These are phyloP conservation scores for Pythium aphanidermatum DNA, from an alignment of 352 stramenopile species.

Conservation along the genomic window DNA sequence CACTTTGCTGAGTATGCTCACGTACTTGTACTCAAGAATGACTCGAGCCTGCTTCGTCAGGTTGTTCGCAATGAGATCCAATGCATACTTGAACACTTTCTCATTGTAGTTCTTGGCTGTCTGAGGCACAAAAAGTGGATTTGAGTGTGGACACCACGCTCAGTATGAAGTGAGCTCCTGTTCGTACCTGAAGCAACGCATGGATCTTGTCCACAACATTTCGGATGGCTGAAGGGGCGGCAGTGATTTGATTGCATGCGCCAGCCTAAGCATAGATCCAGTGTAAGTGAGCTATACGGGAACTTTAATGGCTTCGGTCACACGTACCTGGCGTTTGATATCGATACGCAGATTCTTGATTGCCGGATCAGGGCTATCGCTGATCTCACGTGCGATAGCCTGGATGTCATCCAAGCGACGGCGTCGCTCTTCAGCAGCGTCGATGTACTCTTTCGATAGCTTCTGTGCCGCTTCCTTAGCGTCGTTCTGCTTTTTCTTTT, in stretches of 20 bases:
- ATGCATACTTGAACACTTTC: conserved; percentile 60
- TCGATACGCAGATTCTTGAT: conserved; percentile 69
- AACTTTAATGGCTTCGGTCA: background rate
- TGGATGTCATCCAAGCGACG: conserved; percentile 49
- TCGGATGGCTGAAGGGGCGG: conserved; percentile 54
- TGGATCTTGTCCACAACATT: conserved; percentile 67
- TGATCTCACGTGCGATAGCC: conserved; percentile 33
- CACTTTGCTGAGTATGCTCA: too few relatives aligned
- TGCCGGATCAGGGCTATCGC: conserved; percentile 33
- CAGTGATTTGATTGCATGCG: conserved; percentile 77
- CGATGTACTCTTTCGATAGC: conserved; percentile 30
- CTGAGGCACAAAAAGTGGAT: conserved; percentile 22
- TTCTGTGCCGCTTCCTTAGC: conserved; percentile 31
- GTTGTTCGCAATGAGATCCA: conserved; percentile 66
- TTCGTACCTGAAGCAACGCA: conserved; percentile 48
- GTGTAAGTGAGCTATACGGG: background rate
- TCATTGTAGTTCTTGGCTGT: conserved; percentile 47
- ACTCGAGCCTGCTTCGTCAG: conserved; percentile 61
- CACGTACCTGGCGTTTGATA: conserved; percentile 51
- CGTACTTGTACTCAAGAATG: conserved; percentile 74
- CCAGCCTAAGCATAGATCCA: conserved; percentile 32
- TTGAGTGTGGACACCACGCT: background rate
- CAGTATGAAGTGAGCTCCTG: background rate
- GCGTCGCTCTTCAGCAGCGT: conserved; percentile 29
- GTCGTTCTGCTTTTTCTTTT: conserved; percentile 31